Evolutionary conservation across 176 grass and related monocot genomes (phyloP).

Genomic region (Aegilops bicornis): DNA sequence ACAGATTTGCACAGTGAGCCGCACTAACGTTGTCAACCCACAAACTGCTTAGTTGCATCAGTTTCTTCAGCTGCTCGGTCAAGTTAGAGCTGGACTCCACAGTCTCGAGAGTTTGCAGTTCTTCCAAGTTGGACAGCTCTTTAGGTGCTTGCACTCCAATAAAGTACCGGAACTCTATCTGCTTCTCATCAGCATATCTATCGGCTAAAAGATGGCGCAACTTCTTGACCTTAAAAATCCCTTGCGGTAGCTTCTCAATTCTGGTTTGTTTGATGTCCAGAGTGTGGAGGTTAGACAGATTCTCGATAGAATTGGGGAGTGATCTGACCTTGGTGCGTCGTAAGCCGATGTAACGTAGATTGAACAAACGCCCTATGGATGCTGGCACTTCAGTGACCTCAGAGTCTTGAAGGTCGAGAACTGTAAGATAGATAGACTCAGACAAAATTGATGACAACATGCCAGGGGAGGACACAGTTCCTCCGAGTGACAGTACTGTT

Average conservation of each 20-base stretch:
- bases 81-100: background rate
- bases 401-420: background rate
- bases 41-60: background rate
- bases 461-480: background rate
- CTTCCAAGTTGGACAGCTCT: background rate
- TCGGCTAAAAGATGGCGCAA: background rate
- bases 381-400: background rate
- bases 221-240: background rate
- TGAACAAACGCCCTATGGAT: background rate
- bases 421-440: background rate
- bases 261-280: background rate
- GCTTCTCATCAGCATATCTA: background rate
- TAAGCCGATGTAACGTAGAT: background rate
- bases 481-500: background rate
- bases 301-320: background rate
- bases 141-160: background rate
- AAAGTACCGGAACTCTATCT: background rate
- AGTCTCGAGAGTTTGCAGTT: slow-evolving; percentile 7
- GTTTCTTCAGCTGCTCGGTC: background rate
- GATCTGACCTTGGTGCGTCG: background rate
- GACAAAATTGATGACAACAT: background rate
- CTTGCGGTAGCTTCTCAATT: background rate
- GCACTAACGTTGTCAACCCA: slow-evolving; percentile 30
- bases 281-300: background rate
- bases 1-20: background rate